Base-by-base conservation (phyloP, 345 rosid genomes). In the Cardiospermum halicacabum region DNA sequence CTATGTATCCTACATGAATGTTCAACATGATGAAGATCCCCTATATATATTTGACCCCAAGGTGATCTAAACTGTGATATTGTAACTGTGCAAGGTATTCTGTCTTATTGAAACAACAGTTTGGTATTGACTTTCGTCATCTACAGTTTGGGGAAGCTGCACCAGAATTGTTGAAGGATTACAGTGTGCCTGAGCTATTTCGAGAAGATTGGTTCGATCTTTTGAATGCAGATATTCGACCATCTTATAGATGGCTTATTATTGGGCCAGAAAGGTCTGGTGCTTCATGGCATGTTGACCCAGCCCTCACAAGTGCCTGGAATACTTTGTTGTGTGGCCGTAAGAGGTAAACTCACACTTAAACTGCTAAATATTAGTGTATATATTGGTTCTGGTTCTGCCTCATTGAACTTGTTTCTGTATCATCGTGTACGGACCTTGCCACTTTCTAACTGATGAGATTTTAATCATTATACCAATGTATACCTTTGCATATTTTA, bases 261-360 rank as follows among this genome's bases (percentile, higher is more conserved):
- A 79, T 93, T 66, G 98, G 98, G 53, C 98, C 98, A 5, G 90
- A 90, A 90, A 86, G 98, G 74, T 93, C 97, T 53, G 98, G 98
- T 70, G 98, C 98, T 37, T 93, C 98, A 55, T 93, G 98, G 97
- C 98, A 93, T 77, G 88, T 93, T 61, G 97, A 93, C 76, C 98
- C 98, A 32, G 88, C 98, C 61, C 98, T 93, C 58, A 89, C 98
- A 60, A 88, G 97, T 63, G 98, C 98, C 57, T 93, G 98, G 98
- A 93, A 93, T 78, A 89, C 98, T 56, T 85, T 93, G 64, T 86
- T 93, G 34, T 84, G 83, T 45, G 98, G 98, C 58, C 89, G 87
- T 55, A 93, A 93, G 80, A 93, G 98, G 98, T 93, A 85, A 16
- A 66, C 56, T 32, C 40, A 26, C 5, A 10, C 36, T 49, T 11